Percentiles rank a stretch among this genome's conserved stretches.
These are phyloP conservation scores for Hypholoma fasciculare DNA, from an alignment of 768 basidiomycete genomes.

Conservation along the genomic window DNA sequence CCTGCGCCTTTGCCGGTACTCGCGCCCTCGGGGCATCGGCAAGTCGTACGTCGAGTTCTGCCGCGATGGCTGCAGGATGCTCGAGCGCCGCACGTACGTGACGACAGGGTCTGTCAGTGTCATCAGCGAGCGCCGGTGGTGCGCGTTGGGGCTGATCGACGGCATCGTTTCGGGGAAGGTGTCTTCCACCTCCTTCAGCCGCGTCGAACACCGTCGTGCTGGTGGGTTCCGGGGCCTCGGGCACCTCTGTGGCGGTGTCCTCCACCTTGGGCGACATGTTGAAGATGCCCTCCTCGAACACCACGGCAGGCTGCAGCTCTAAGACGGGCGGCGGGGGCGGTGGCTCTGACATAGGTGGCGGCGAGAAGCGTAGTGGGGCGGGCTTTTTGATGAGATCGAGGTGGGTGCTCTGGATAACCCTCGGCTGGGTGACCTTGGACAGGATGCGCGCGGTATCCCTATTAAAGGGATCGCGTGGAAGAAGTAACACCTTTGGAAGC, in stretches of 20 bases:
- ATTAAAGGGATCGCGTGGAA: too few relatives aligned
- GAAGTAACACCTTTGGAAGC: too few relatives aligned
- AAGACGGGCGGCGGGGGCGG: constrained; percentile 2
- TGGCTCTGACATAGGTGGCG: not conserved
- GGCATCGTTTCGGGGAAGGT: constrained; percentile 21
- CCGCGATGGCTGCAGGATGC: constrained; percentile 60
- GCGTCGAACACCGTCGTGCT: not conserved
- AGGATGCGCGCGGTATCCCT: too few relatives aligned
- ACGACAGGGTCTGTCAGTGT: constrained; percentile 64
- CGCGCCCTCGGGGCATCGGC: constrained; percentile 44
- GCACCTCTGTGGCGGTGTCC: not conserved
- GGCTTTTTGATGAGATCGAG: too few relatives aligned
- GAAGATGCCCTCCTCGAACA: constrained; percentile 7
- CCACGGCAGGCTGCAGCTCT: constrained; percentile 8
- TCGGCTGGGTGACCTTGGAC: too few relatives aligned
- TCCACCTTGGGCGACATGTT: constrained; percentile 2
- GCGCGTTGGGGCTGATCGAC: constrained; percentile 23
- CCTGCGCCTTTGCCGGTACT: constrained; percentile 29
- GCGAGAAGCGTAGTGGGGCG: not conserved
- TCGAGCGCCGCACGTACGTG: constrained; percentile 73
- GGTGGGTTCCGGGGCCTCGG: not conserved
- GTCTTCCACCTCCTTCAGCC: constrained; percentile 20
- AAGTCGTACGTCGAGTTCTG: constrained; percentile 61
- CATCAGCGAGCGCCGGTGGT: constrained; percentile 23
- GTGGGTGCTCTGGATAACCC: too few relatives aligned